Evolutionary conservation across 495 filamentous ascomycete genomes (phyloP).

Genomic region (Penicillium odoratum): DNA sequence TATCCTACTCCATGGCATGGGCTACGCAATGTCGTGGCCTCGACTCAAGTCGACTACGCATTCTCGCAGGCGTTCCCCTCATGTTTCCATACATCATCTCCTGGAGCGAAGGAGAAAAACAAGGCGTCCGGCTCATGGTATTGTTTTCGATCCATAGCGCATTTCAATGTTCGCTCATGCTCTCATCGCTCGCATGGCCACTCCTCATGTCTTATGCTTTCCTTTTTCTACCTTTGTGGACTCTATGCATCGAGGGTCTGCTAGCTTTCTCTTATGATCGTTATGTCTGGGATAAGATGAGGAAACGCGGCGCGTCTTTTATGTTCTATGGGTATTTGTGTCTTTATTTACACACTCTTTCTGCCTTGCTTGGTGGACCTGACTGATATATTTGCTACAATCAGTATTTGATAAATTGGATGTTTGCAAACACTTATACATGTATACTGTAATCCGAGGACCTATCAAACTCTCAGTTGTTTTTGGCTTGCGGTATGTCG

Average conservation of each 20-base stretch:
- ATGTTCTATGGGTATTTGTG: slow-evolving; percentile 1
- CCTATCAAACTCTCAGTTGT: neutral
- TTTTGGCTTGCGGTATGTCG: too few relatives aligned
- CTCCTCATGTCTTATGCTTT: slow-evolving; percentile 1
- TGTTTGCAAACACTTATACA: slow-evolving; percentile 4
- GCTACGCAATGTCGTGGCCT: slow-evolving; percentile 25
- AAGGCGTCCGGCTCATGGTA: slow-evolving; percentile 19
- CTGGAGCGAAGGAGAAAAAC: slow-evolving; percentile 1
- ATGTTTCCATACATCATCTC: slow-evolving; percentile 4
- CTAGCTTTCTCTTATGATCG: slow-evolving; percentile 2
- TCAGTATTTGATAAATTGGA: slow-evolving; percentile 30
- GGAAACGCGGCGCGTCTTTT: slow-evolving; percentile 4
- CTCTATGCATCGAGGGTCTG: neutral
- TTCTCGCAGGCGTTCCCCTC: slow-evolving; percentile 15
- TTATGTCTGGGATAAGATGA: slow-evolving; percentile 3
- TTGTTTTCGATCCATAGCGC: slow-evolving; percentile 6
- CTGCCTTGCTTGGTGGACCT: slow-evolving; percentile 17
- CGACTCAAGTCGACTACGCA: slow-evolving; percentile 11
- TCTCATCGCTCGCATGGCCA: slow-evolving; percentile 8
- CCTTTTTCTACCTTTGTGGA: neutral
- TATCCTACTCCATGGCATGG: slow-evolving; percentile 21
- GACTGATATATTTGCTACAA: slow-evolving; percentile 28
- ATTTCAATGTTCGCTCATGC: slow-evolving; percentile 1
- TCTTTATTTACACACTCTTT: slow-evolving; percentile 7
- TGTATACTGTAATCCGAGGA: neutral